A percentile compares a stretch with the other conserved stretches of the same genome.
Conservation (phyloP, 495 filamentous ascomycete species). For the Neurospora pannonica region DNA sequence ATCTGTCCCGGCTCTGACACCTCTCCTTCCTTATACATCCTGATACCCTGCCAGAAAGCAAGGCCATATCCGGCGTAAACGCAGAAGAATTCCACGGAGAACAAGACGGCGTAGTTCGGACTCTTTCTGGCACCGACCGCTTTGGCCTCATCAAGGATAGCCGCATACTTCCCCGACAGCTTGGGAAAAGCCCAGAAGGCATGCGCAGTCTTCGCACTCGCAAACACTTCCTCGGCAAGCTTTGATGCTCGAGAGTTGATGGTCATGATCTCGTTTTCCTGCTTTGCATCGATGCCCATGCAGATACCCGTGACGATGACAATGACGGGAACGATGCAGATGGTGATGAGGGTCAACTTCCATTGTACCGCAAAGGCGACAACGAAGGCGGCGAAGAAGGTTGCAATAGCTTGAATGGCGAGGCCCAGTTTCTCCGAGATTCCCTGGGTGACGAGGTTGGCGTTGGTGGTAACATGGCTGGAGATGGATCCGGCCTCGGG, state of each 20-base stretch:
- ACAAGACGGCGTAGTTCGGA: conserved; percentile 32
- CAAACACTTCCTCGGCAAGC: conserved; percentile 47
- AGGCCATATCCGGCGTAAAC: conserved; percentile 29
- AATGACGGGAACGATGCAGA: conserved; percentile 43
- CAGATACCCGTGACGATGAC: conserved; percentile 22
- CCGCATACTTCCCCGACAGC: conserved; percentile 37
- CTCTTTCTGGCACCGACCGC: conserved; percentile 36
- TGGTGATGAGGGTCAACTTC: conserved; percentile 45
- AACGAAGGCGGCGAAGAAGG: conserved; percentile 48
- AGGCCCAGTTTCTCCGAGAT: conserved; percentile 54
- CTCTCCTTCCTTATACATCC: conserved; percentile 25
- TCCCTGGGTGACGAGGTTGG: conserved; percentile 28
- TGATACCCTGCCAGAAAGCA: conserved; percentile 42
- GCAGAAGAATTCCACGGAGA: conserved; percentile 26
- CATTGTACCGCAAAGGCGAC: conserved; percentile 46
- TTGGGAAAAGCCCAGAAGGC: conserved; percentile 51
- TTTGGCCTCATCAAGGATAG: conserved; percentile 44
- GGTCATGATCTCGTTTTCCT: conserved; percentile 25
- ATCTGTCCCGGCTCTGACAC: conserved; percentile 34
- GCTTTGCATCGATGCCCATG: conserved; percentile 43
- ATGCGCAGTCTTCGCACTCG: conserved; percentile 45
- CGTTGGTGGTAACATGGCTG: conserved; percentile 29
- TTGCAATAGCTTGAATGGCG: conserved; percentile 40
- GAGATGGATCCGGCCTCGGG: conserved; percentile 31
- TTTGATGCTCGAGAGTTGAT: conserved; percentile 39